Evolutionary conservation across 306 rosid genomes (phyloP), one percentile per base, ranked within the genome.

Genomic region (Cercis canadensis): DNA sequence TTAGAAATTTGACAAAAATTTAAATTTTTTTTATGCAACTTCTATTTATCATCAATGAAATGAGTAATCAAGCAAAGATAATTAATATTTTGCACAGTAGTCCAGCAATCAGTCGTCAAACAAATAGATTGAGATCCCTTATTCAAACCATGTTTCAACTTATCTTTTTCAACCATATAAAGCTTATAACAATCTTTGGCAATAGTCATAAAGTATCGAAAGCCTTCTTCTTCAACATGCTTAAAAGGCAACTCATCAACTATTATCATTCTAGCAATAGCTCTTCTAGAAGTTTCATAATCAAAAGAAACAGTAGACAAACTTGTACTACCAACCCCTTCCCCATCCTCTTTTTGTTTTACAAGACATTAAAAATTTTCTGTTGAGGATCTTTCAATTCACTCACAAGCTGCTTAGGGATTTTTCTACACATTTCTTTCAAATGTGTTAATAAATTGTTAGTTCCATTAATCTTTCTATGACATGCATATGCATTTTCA

Each of bases 161-260:
- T 68, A 4, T 54, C 11, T n/a, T 21, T 53, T 29, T 53, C 53
- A 8, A 0, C 18, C 0, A 14, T 7, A 8, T 19, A 53, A 5
- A 68, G 50, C 4, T 4, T 56, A 7, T 5, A 7, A 43, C 46
- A 69, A 16, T 56, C 65, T 14, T 7, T 32, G 17, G 17, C 52
- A 12, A 43, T 5, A 43, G 5, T 39, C 6, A 29, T 31, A 9
- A 65, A 31, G 14, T 31, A 37, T 0, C 7, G 7, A 32, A 65
- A 46, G n/a, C 70, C 70, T 18, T 47, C 29, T 7, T 43, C 70
- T 9, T 65, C 40, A 3, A 62, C 54, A 62, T 12, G 6, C 52
- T 17, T 62, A 6, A 62, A 4, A 21, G 41, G 24, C 5, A 65
- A 46, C 29, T 29, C 29, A 65, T 47, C 57, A 0, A 47, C 7